phyloP scores from a whole-genome alignment of 2,329 filamentous ascomycete genomes.

The Clarireedia homoeocarpa region DNA sequence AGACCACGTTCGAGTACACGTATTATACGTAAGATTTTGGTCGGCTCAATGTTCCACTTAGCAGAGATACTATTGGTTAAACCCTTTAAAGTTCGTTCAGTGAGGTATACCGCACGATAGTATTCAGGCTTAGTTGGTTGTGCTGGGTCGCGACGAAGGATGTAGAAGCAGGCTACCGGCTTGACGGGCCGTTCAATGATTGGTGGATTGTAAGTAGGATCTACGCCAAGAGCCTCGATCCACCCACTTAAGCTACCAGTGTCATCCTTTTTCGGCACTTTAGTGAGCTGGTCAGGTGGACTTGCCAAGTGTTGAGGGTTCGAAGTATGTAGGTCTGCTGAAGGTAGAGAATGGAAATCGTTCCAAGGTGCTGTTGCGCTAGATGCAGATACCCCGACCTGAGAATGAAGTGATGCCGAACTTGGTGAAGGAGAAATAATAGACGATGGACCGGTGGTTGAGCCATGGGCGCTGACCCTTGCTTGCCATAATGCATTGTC shows the following conservation, averaged over 20 bases:
- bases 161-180: conserved; percentile 80
- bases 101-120: conserved; percentile 80
- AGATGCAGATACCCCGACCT: conserved; percentile 30
- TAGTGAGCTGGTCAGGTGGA: conserved; percentile 45
- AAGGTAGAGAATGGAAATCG: conserved; percentile 46
- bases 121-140: conserved; percentile 44
- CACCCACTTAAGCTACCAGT: conserved; percentile 65
- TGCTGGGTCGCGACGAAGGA: conserved; percentile 49
- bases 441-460: conserved; percentile 50
- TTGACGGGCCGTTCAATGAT: conserved; percentile 59
- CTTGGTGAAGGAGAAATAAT: conserved; percentile 61
- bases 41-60: conserved; percentile 75
- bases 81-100: conserved; percentile 66
- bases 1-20: conserved; percentile 68
- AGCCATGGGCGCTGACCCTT: conserved; percentile 45
- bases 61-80: conserved; percentile 63
- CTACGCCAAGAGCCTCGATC: conserved; percentile 91
- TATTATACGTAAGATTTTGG: conserved; percentile 61
- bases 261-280: conserved; percentile 48
- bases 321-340: conserved; percentile 37
- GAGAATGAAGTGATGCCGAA: conserved; percentile 54
- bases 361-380: conserved; percentile 45
- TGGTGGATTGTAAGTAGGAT: conserved; percentile 74
- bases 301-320: conserved; percentile 36
- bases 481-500: conserved; percentile 32